These are phyloP conservation scores for Macrophomina pseudophaseolina DNA, from an alignment of 2,329 filamentous ascomycete genomes.

Conservation along the genomic window DNA sequence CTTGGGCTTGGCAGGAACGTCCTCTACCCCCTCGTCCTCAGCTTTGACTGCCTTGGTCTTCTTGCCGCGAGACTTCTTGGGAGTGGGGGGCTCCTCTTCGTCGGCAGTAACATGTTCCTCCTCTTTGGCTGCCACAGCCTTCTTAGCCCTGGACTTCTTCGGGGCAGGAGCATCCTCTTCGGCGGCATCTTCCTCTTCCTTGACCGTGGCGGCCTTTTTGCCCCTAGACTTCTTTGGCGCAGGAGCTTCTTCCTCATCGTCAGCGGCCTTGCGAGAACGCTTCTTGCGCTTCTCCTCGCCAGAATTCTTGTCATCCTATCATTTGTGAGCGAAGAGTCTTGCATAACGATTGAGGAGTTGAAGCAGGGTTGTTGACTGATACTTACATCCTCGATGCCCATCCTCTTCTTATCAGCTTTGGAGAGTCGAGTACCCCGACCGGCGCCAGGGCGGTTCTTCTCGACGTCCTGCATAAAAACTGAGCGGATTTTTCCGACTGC, in stretches of 20 bases:
- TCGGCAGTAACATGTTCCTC: conserved; percentile 31
- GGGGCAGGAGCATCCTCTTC: conserved; percentile 37
- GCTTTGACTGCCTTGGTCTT: conserved; percentile 35
- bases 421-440: conserved; percentile 63
- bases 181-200: conserved; percentile 34
- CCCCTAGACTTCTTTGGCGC: conserved; percentile 36
- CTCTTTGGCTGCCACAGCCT: conserved; percentile 33
- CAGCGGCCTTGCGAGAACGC: conserved; percentile 40
- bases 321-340: neutral
- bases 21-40: conserved; percentile 22
- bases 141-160: conserved; percentile 38
- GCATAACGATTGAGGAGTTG: neutral
- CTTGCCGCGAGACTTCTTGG: conserved; percentile 37
- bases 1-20: conserved; percentile 21
- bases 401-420: conserved; percentile 34
- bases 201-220: conserved; percentile 37
- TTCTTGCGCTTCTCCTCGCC: conserved; percentile 47
- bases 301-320: conserved; percentile 33
- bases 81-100: conserved; percentile 35
- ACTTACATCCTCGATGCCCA: conserved; percentile 34
- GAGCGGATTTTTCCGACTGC: conserved; percentile 29
- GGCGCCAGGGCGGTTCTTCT: conserved; percentile 72
- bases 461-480: conserved; percentile 64
- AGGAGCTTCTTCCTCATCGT: conserved; percentile 37
- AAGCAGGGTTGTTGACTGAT: conserved; percentile 9